Base-by-base conservation (phyloP, 2,329 filamentous ascomycete genomes). In the Bimuria novae-zelandiae region DNA sequence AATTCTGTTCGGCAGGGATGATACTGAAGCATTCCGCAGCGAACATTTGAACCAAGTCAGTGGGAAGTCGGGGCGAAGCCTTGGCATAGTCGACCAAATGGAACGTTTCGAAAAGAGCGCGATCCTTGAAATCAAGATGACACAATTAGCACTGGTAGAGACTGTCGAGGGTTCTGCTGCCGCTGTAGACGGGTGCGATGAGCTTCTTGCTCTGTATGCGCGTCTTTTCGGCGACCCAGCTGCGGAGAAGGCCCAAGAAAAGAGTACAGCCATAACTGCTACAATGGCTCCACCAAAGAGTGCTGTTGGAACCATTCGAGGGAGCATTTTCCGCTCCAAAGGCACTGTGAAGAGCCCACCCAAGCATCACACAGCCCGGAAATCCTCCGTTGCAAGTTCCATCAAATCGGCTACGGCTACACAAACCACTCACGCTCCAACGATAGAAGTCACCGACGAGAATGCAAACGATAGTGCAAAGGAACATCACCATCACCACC, bases 81-180 rank as follows among this genome's bases (percentile, higher is more conserved):
- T 62, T 57, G 85, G 86, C 3, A 69, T 90, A 41, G 82, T 95
- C 0, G 89, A 93, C 60, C 85, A 89, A 39, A 90, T 97, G 85
- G 88, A 91, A 57, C 84, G 87, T 52, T 84, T 86, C 22, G 92
- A 97, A 69, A 95, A 92, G 68, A 90, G 92, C 71, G 84, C 85
- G 43, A 87, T 99, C 36, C 76, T 99, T n/a, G 90, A 97, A 72
- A 86, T 97, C 56, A 96, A 96, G 73, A 96, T 97, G 84, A 97
- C 93, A 10, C 92, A 97, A 67, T 79, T 99, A 54, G 83, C 89
- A 3, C 82, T 99, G 17, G 75, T 94, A 3, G 93, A 97, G 73
- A 77, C 94, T 14, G 77, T 90, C 3, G 92, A 97, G 69, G 92
- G 92, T 1, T 86, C 92, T 0, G 87, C 90, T 52, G 84, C 88